Conservation (phyloP, 257 asterid species). For the Nyctanthes arbortristis region DNA sequence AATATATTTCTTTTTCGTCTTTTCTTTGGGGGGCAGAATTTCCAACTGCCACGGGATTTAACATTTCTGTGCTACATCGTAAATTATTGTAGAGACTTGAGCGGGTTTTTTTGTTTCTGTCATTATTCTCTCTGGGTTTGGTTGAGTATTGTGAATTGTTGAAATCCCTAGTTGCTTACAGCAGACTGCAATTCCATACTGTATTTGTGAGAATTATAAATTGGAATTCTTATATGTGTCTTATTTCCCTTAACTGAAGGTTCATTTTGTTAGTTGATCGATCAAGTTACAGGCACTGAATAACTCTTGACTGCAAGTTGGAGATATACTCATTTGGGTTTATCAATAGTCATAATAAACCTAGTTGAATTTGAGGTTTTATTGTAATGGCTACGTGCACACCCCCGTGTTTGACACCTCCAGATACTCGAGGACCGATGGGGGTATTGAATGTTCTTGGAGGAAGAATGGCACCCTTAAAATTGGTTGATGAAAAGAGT, state of each 20-base stretch:
- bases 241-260: background rate
- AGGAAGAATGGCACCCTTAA: slow-evolving; percentile 52
- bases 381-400: slow-evolving; percentile 58
- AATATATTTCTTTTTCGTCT: background rate
- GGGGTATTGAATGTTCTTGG: slow-evolving; percentile 52
- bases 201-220: too few relatives aligned
- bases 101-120: too few relatives aligned
- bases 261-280: slow-evolving; percentile 4
- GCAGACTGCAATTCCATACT: slow-evolving; percentile 8
- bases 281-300: slow-evolving; percentile 29
- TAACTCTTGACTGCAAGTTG: slow-evolving; percentile 4
- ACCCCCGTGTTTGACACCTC: slow-evolving; percentile 57
- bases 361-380: slow-evolving; percentile 21
- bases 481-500: slow-evolving; percentile 51
- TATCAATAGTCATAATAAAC: slow-evolving; percentile 16
- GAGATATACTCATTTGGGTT: slow-evolving; percentile 23
- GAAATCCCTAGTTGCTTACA: background rate
- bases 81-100: background rate
- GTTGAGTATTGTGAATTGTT: background rate
- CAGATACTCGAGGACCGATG: slow-evolving; percentile 46
- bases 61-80: background rate
- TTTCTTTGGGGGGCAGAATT: slow-evolving; percentile 2
- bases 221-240: slow-evolving; percentile 2
- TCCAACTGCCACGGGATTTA: background rate
- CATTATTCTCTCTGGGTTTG: slow-evolving; percentile 6